Evolutionary conservation across 2,329 filamentous ascomycete species (phyloP), one percentile per base, ranked within the genome.

Genomic region (Cladophialophora immunda): DNA sequence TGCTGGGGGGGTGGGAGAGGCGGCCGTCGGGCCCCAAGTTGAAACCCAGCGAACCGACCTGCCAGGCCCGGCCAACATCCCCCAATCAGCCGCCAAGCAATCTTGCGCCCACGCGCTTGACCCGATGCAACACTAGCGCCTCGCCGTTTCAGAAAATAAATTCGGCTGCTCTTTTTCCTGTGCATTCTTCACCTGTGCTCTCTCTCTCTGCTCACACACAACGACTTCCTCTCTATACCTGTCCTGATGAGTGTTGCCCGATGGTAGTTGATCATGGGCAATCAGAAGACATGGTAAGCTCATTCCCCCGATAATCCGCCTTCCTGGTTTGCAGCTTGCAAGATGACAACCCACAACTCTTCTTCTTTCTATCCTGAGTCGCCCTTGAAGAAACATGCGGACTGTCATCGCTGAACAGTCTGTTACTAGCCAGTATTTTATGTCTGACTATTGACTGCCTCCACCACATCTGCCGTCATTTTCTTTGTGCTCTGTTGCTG

Each of bases 341-440:
- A 83, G 87, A 89, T 89, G 87, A 88, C 81, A 79, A 72, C 38
- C 36, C 17, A 73, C 66, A 79, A 75, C 74, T 79, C 82, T 81
- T 84, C 86, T 89, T 89, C 86, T 88, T 88, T 85, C 83, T 84
- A 81, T 81, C 82, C 86, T 81, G 87, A 90, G 78, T 89, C 87
- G 87, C 83, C 87, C 86, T 82, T 89, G 87, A 89, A 84, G 88
- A 84, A 84, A 76, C 82, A 80, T 82, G 78, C 84, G 86, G 86
- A 82, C 81, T 80, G 81, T 83, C 83, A 79, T 87, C 85, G 84
- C 85, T 84, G 83, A 85, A 84, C 79, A 81, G 83, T 84, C 86
- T 88, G 87, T 85, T 89, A 89, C 87, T 90, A 87, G 87, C 87
- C 87, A 90, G 87, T 89, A 89, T 83, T 81, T 81, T 81, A 85